A percentile compares a stretch with the other conserved stretches of the same genome.
Conservation (phyloP, 345 rosid genomes). For the Euclidium syriacum region DNA sequence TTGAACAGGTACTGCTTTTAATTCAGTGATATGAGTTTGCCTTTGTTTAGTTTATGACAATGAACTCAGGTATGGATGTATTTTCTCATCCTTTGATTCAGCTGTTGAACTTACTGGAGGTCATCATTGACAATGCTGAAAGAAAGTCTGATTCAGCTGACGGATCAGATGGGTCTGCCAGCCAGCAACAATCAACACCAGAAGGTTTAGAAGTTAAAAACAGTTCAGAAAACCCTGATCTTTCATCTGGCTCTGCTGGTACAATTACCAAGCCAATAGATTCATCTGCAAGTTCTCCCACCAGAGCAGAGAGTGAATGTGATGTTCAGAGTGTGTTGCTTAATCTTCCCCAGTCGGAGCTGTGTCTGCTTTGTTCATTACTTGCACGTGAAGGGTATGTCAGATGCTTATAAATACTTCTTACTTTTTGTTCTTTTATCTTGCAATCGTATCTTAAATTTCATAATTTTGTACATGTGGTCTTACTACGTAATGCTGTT, state of each 20-base stretch:
- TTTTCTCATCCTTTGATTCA: conserved; percentile 30
- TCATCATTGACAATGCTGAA: conserved; percentile 69
- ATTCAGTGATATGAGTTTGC: conserved; percentile 1
- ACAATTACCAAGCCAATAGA: conserved; percentile 37
- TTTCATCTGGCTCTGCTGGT: conserved; percentile 35
- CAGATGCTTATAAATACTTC: not conserved
- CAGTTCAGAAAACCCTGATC: conserved; percentile 36
- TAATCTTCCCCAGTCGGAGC: conserved; percentile 76
- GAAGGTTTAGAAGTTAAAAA: conserved; percentile 41
- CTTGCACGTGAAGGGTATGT: conserved; percentile 93
- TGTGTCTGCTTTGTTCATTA: conserved; percentile 80
- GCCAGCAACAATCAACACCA: conserved; percentile 37
- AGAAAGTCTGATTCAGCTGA: conserved; percentile 49
- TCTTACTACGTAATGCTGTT: conserved; percentile 5
- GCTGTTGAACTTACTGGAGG: conserved; percentile 89
- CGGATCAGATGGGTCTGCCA: conserved; percentile 39
- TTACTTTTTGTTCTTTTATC: not conserved
- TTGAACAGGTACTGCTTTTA: conserved; percentile 70
- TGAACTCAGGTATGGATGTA: not conserved
- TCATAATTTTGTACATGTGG: not conserved
- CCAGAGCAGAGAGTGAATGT: conserved; percentile 44
- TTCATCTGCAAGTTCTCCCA: conserved; percentile 36
- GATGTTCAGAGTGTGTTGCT: conserved; percentile 55
- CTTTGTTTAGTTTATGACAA: not conserved
- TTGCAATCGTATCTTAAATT: not conserved